Evolutionary conservation across 2,329 filamentous ascomycete genomes (phyloP), one percentile per base, ranked within the genome.

Genomic region (Podosphaera aphanis): DNA sequence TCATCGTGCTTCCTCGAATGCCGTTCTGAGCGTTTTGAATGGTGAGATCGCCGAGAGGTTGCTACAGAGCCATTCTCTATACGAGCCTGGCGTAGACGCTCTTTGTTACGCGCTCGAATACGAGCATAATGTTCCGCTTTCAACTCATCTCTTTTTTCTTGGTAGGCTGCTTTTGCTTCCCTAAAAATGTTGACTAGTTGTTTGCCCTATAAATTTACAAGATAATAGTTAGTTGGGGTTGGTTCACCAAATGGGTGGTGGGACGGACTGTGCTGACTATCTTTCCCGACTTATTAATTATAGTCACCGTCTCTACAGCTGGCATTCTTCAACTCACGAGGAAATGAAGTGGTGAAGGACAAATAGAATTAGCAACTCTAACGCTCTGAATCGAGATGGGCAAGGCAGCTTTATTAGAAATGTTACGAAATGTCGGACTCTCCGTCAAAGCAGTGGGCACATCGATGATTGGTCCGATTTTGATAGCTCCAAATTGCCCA

Each of bases 201-300:
- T 64, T 92, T 93, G 58, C 84, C 84, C 84, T 92, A 57, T 31
- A n/a, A 25, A 31, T 18, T 45, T 11, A 41, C 15, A 4, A 41
- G 21, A 20, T 41, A 20, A n/a, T n/a, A n/a, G n/a, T n/a, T n/a
- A 44, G 41, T 33, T 33, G 25, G 19, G 39, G 45, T 40, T 37
- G 45, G 27, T 46, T n/a, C n/a, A n/a, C n/a, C 48, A 18, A 27
- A 25, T 43, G 37, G 33, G 48, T 41, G 43, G 50, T 18, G 46
- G 44, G 48, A 51, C 79, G 61, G 69, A 86, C 83, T 49, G 79
- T 90, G 68, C 78, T 86, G 55, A 93, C 83, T 44, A 93, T 77
- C 64, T 93, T 92, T 56, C 84, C 84, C 48, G 83, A 90, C 61
- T 74, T 85, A 66, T 93, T 90, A 63, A 93, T 79, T 57, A 93